Base-by-base conservation (phyloP, 345 rosid species). In the Eucalyptus virginea region DNA sequence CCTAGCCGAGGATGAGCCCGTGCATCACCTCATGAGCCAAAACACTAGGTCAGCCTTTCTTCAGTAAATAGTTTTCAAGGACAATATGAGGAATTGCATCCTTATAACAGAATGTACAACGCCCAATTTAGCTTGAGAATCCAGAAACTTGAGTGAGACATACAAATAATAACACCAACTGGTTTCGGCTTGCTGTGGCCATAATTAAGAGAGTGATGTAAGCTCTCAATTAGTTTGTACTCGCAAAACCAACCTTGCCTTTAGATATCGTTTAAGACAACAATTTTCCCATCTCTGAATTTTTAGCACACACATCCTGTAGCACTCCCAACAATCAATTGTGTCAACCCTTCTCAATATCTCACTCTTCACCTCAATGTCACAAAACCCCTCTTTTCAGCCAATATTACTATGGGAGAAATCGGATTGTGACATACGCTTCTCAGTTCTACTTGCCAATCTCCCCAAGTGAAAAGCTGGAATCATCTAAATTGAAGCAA, bases 221-320 rank as follows among this genome's bases (percentile, higher is more conserved):
- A 56, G 28, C 62, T 24, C 62, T 56, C 30, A 23, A 2, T 56
- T 13, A 9, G 13, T 56, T 56, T 56, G 30, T 56, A 0, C 1
- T 2, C 6, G 2, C 0, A 56, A 56, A 24, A 0, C 62, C 62
- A 56, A 56, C 1, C 0, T 56, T 2, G 3, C 2, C 13, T 2
- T 56, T 56, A 56, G 62, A 56, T 56, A 56, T 56, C 12, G 0
- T 56, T 56, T 56, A 56, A 56, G 62, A 24, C 6, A 13, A 56
- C 0, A 56, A 56, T 56, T 9, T 9, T 24, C 6, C 12, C 6
- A 56, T 56, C 13, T 56, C 6, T 9, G 6, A 56, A 56, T 21
- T 52, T 18, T 52, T 52, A 52, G 56, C 23, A 52, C 56, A 52
- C 8, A 52, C 56, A 52, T 7, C 30, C 1, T 24, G 3, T 9